phyloP scores from a whole-genome alignment of 306 rosid genomes.

The Morella rubra region DNA sequence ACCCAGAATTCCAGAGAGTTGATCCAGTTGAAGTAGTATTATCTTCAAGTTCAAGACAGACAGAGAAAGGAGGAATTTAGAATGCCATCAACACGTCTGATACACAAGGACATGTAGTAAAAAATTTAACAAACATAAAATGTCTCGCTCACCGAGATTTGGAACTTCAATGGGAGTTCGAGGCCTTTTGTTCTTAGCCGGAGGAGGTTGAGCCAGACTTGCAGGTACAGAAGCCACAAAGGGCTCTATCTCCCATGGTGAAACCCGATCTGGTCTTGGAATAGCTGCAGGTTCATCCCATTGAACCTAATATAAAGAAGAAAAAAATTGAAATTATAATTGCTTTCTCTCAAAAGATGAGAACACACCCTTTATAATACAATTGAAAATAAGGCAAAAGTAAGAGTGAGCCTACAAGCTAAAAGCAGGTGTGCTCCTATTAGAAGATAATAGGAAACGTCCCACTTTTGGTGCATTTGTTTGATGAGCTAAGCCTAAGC shows the following conservation, averaged over 20 bases:
- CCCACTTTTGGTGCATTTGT: too few species aligned
- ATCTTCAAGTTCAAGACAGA: conserved; percentile 29
- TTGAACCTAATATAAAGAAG: conserved; percentile 63
- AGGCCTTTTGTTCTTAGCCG: conserved; percentile 68
- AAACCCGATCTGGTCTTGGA: conserved; percentile 85
- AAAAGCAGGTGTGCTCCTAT: neutral
- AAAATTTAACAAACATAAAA: neutral
- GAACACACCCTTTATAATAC: neutral
- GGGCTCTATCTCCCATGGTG: conserved; percentile 94
- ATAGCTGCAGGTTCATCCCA: conserved; percentile 91
- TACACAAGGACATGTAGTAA: neutral
- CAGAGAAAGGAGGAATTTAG: conserved; percentile 19
- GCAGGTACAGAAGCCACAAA: conserved; percentile 51
- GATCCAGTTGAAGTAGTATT: conserved; percentile 54
- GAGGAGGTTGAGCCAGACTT: conserved; percentile 47
- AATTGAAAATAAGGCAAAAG: neutral
- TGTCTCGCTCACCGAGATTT: conserved; percentile 47
- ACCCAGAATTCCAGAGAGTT: conserved; percentile 54
- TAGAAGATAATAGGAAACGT: too few species aligned
- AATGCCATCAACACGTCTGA: conserved; percentile 5
- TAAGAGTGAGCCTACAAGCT: neutral
- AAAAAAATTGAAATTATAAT: conserved; percentile 6
- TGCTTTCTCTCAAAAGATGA: neutral
- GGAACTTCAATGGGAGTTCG: conserved; percentile 62
- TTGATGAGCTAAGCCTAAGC: too few species aligned